Base-by-base conservation (phyloP, 75 land plant species). In the Cupressus sempervirens region DNA sequence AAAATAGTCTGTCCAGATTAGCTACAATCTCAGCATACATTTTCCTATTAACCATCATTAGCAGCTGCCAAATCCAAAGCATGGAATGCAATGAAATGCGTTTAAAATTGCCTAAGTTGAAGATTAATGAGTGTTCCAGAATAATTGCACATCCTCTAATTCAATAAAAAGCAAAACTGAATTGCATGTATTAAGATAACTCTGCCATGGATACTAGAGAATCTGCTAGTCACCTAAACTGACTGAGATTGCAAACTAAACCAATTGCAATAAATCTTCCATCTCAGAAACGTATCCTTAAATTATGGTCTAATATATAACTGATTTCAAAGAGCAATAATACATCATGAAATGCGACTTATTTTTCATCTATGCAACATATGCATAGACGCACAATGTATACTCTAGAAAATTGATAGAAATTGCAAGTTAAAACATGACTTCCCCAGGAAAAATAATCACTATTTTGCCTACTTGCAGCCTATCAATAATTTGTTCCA, bases 361-460 rank as follows among this genome's bases (percentile, higher is more conserved):
- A n/a, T 79, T 79, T 48, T 79, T 14, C 0, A 79, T 43, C 81
- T 45, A 79, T 43, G 81, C 81, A 45, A 43, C 48, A 79, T 45
- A 45, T n/a, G 81, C 81, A 79, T 45, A 79, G 81, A 79, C 45
- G 50, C 43, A 79, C 7, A 79, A 79, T 1, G 14, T 79, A 40
- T 36, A 26, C 48, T 79, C 81, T 30, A 45, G 15, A 43, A 23
- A 45, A 79, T 45, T 45, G 52, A n/a, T 45, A 26, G 46, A 79
- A 9, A 79, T 45, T 79, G 46, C 45, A 43, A 45, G 81, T n/a
- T 8, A 0, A 11, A 10, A 23, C 35, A 72, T 30, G 74, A 32
- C 30, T 79, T 79, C 45, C 81, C 46, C 45, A 43, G n/a, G 13
- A 79, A 79, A 79, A 79, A 43, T 79, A 45, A 79, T 79, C 48